Base-by-base conservation (phyloP, 1,284 basidiomycete genomes). In the Pseudozyma tsukubaensis region DNA sequence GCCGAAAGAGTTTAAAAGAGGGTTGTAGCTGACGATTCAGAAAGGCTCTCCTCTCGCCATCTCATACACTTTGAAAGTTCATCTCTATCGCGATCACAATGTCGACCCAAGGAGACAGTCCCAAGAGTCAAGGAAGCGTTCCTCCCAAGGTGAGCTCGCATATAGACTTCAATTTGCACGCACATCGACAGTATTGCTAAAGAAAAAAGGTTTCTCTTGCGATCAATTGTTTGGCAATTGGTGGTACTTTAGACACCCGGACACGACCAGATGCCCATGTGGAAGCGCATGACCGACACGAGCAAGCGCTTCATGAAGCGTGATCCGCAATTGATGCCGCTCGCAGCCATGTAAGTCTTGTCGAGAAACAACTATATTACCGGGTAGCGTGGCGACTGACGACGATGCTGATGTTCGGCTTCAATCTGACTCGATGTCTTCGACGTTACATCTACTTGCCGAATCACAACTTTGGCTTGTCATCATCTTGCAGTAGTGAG, bases 281-380 rank as follows among this genome's bases (percentile, higher is more conserved):
- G 47, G 50, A 71, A 50, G 16, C 34, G 45, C 6, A 11, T 57
- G 44, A 16, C 37, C 7, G 49, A 52, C 7, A 72, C 62, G 1
- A 52, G 52, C n/a, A 48, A 37, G 21, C 50, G 69, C 7, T 72
- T 72, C 21, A 47, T 66, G 34, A 59, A 59, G 44, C 55, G 63
- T 9, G 69, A 72, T 51, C 69, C 69, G 13, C 69, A 72, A 21
- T 50, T 72, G 48, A 52, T 48, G 16, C 63, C 69, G 37, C 45
- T 72, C 24, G 62, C 56, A 10, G 42, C 47, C n/a, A 47, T 70
- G 61, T 70, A 37, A 64, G 67, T 59, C 24, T 29, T 29, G 24
- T 29, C 24, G 24, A 29, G 24, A 29, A 3, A 3, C 24, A 29
- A 29, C 24, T 29, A 29, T 29, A 3, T 29, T 29, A 3, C 24